Percentiles rank a stretch among this genome's conserved stretches.
These are phyloP conservation scores for Salix purpurea DNA, from an alignment of 345 rosid species.

Conservation along the genomic window DNA sequence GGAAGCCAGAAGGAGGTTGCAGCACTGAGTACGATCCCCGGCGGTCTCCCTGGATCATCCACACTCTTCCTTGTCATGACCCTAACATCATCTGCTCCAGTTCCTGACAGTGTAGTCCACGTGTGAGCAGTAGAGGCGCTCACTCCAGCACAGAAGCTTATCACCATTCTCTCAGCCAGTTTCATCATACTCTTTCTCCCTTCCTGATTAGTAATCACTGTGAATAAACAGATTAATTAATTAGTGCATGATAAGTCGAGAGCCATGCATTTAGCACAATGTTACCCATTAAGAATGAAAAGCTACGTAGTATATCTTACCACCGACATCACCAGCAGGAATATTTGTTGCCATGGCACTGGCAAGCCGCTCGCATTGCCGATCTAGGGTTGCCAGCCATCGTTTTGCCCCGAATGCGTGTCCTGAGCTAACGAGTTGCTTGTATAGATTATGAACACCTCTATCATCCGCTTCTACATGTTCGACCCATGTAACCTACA, in stretches of 20 bases:
- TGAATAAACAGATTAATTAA: neutral
- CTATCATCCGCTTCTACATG: slow-evolving; percentile 84
- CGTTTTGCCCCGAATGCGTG: slow-evolving; percentile 85
- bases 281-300: neutral
- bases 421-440: slow-evolving; percentile 56
- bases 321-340: slow-evolving; percentile 51
- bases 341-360: slow-evolving; percentile 56
- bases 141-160: slow-evolving; percentile 70
- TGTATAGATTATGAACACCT: slow-evolving; percentile 55
- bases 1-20: slow-evolving; percentile 97
- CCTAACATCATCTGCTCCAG: slow-evolving; percentile 65
- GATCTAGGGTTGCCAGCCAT: slow-evolving; percentile 76
- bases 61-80: slow-evolving; percentile 75
- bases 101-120: slow-evolving; percentile 62
- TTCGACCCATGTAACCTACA: slow-evolving; percentile 89
- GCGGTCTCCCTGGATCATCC: slow-evolving; percentile 82
- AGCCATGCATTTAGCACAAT: neutral
- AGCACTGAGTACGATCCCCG: slow-evolving; percentile 73
- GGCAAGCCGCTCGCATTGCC: slow-evolving; percentile 78
- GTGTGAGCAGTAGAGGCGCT: slow-evolving; percentile 65
- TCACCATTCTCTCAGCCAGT: slow-evolving; percentile 74
- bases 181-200: slow-evolving; percentile 72
- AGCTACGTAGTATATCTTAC: slow-evolving; percentile 18
- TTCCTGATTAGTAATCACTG: slow-evolving; percentile 63
- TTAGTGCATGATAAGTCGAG: neutral